These are phyloP conservation scores for Euphorbia lathyris DNA, from an alignment of 345 rosid genomes.

Conservation along the genomic window DNA sequence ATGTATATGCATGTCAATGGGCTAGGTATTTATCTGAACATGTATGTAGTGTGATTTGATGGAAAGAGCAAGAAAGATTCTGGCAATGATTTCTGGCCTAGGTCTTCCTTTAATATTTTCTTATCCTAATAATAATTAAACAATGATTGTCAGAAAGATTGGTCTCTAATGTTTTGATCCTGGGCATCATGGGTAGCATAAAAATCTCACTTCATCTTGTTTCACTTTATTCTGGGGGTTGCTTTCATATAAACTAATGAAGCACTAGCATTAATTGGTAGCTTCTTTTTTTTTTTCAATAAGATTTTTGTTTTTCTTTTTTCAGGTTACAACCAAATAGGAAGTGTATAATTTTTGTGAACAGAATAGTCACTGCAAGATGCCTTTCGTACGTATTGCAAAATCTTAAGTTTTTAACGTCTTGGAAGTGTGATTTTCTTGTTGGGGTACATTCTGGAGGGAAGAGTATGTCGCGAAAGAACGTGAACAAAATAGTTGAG, in stretches of 20 bases:
- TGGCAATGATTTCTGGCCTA: background rate
- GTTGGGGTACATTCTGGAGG: conserved; percentile 83
- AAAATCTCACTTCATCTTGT: no score
- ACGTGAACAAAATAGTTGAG: conserved; percentile 61
- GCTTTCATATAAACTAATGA: background rate
- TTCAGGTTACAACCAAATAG: conserved; percentile 71
- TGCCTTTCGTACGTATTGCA: conserved; percentile 65
- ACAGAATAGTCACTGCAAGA: conserved; percentile 84
- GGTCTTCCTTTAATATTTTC: background rate
- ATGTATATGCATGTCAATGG: background rate
- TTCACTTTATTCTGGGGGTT: background rate
- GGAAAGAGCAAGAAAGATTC: background rate
- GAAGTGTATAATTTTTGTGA: conserved; percentile 90
- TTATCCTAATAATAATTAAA: background rate
- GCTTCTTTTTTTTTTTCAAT: conserved; percentile 8
- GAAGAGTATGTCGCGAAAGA: conserved; percentile 72
- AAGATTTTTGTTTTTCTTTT: conserved; percentile 22
- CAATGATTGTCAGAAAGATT: no score
- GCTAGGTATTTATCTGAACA: background rate
- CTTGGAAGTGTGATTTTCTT: conserved; percentile 87
- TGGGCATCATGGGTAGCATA: background rate
- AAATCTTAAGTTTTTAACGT: conserved; percentile 51
- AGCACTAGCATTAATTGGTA: background rate
- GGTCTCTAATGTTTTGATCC: background rate
- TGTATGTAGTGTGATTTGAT: background rate